These are phyloP conservation scores for Lagenaria siceraria DNA, from an alignment of 306 rosid species.

Conservation along the genomic window DNA sequence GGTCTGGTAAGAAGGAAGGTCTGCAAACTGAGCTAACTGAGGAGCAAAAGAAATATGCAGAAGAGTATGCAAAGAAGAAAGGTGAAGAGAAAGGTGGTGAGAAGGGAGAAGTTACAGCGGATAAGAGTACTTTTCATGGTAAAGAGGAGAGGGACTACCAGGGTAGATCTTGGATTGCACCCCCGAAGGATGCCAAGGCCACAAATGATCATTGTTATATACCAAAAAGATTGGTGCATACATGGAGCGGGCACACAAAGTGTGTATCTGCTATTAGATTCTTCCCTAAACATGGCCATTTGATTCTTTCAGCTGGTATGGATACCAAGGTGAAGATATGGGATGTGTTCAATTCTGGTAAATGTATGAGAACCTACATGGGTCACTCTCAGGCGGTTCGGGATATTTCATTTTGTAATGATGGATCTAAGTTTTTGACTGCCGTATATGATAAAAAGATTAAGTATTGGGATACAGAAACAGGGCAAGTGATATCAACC, in stretches of 20 bases:
- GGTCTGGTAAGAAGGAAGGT: constrained; percentile 93
- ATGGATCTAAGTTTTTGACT: constrained; percentile 74
- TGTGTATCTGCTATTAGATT: constrained; percentile 90
- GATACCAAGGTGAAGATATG: constrained; percentile 95
- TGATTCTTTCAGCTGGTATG: constrained; percentile 84
- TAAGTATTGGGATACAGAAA: constrained; percentile 97
- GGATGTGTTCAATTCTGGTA: constrained; percentile 93
- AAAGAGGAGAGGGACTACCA: constrained; percentile 93
- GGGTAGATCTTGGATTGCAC: constrained; percentile 95
- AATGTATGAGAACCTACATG: constrained; percentile 96
- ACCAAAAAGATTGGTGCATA: constrained; percentile 91
- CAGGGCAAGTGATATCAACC: constrained; percentile 89
- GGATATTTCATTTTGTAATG: constrained; percentile 84
- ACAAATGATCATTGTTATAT: constrained; percentile 81
- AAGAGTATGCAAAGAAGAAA: constrained; percentile 91
- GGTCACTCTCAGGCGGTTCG: constrained; percentile 85
- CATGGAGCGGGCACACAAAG: constrained; percentile 98
- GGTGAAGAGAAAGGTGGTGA: constrained; percentile 80
- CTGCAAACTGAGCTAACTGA: constrained; percentile 56
- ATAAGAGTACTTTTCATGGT: constrained; percentile 87
- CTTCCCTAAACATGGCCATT: constrained; percentile 81
- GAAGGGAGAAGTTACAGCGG: constrained; percentile 52
- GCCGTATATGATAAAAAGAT: constrained; percentile 95
- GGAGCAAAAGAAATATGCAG: constrained; percentile 88
- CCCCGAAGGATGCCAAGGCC: constrained; percentile 90